These are phyloP conservation scores for Avena atlantica DNA, from an alignment of 176 grass and related monocot species.

Conservation along the genomic window DNA sequence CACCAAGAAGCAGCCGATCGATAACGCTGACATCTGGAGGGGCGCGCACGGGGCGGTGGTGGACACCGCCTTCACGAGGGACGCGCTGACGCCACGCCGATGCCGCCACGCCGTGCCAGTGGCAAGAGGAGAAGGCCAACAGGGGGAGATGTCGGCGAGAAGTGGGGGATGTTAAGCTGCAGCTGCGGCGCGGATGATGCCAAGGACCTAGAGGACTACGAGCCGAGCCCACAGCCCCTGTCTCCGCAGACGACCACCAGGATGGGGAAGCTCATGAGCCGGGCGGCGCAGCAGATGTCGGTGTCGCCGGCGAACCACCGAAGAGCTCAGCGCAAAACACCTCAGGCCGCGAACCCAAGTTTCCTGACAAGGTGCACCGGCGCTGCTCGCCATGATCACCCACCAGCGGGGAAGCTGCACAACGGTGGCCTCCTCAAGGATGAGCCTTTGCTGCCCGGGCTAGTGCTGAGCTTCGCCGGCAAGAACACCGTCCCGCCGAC, in stretches of 20 bases:
- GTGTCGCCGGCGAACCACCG: slow-evolving; percentile 4
- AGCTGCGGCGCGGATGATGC: slow-evolving; percentile 12
- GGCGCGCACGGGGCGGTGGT: too few species aligned
- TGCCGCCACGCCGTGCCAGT: not conserved
- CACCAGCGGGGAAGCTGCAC: not conserved
- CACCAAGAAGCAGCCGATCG: too few species aligned
- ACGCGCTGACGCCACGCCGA: not conserved
- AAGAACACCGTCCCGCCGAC: slow-evolving; percentile 26
- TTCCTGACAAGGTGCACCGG: slow-evolving; percentile 34
- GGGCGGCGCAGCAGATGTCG: slow-evolving; percentile 46
- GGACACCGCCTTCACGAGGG: too few species aligned
- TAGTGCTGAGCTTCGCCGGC: slow-evolving; percentile 53
- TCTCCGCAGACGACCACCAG: slow-evolving; percentile 43
- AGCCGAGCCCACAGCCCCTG: not conserved
- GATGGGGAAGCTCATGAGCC: slow-evolving; percentile 62
- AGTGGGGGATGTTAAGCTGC: slow-evolving; percentile 13
- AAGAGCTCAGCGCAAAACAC: not conserved
- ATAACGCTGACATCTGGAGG: too few species aligned
- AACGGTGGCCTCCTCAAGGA: slow-evolving; percentile 11
- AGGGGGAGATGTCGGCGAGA: not conserved
- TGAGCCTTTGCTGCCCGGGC: slow-evolving; percentile 29
- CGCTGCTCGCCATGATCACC: slow-evolving; percentile 19
- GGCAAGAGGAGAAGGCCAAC: slow-evolving; percentile 32
- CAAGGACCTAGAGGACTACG: slow-evolving; percentile 42
- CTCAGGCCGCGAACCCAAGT: slow-evolving; percentile 6